phyloP scores from a whole-genome alignment of 805 yeast species.

The Hagleromyces aurorensis region DNA sequence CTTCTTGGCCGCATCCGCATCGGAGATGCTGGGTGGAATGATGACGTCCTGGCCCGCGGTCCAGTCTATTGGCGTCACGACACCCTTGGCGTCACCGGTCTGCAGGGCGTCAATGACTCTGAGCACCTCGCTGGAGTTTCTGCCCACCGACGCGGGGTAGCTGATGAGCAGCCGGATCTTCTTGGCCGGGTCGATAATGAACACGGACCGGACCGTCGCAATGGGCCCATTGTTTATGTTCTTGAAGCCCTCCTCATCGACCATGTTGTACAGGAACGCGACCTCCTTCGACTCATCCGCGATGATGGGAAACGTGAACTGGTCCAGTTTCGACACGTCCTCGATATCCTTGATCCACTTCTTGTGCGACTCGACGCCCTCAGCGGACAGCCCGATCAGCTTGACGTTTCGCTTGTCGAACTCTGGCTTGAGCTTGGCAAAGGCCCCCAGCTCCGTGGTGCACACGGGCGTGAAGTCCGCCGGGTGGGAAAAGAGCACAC shows the following conservation, averaged over 20 bases:
- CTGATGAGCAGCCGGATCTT: constrained; percentile 79
- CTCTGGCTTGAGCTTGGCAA: constrained; percentile 82
- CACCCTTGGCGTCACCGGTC: constrained; percentile 71
- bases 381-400: constrained; percentile 85
- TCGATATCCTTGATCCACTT: constrained; percentile 90
- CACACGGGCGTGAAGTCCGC: constrained; percentile 97
- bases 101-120: constrained; percentile 87
- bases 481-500: constrained; percentile 85
- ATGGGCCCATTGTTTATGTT: constrained; percentile 66
- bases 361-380: constrained; percentile 69
- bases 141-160: constrained; percentile 91
- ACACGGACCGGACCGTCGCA: constrained; percentile 87
- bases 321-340: constrained; percentile 64
- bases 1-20: constrained; percentile 70
- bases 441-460: constrained; percentile 93
- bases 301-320: constrained; percentile 81
- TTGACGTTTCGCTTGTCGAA: constrained; percentile 79
- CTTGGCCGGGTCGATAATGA: constrained; percentile 83
- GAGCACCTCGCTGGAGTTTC: constrained; percentile 87
- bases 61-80: constrained; percentile 93
- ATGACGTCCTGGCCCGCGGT: constrained; percentile 82
- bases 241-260: constrained; percentile 76
- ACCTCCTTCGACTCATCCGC: constrained; percentile 83
- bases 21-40: constrained; percentile 78
- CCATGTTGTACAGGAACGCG: constrained; percentile 79